These are phyloP conservation scores for Aspergillus sp. DNA, from an alignment of 2,329 filamentous ascomycete genomes.

Conservation along the genomic window DNA sequence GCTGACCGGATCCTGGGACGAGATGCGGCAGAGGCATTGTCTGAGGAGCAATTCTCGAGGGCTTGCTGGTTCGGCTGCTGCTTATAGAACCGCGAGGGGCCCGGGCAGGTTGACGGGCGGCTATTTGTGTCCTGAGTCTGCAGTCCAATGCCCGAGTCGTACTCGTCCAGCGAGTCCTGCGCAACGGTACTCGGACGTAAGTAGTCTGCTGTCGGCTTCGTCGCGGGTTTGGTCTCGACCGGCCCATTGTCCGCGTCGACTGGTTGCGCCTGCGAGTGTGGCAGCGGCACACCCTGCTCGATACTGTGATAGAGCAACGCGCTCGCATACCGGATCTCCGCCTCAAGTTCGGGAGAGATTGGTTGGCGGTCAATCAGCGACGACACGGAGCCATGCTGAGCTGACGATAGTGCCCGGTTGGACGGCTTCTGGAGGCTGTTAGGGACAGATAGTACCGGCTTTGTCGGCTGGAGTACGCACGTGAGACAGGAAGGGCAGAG, in stretches of 20 bases:
- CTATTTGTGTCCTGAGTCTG: conserved; percentile 11
- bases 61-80: no score
- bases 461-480: no score
- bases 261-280: not conserved
- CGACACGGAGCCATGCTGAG: no score
- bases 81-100: conserved; percentile 5
- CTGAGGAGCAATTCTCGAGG: no score
- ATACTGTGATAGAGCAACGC: conserved; percentile 22
- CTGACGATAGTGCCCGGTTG: no score
- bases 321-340: conserved; percentile 27
- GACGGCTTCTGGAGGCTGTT: not conserved
- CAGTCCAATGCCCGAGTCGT: conserved; percentile 16
- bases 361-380: conserved; percentile 26
- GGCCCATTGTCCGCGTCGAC: not conserved
- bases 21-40: not conserved
- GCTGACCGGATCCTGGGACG: not conserved
- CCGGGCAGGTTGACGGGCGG: conserved; percentile 5
- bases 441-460: not conserved
- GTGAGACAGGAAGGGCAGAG: not conserved
- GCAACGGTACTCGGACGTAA: conserved; percentile 2
- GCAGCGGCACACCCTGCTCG: conserved; percentile 13
- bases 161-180: conserved; percentile 4
- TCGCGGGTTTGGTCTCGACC: not conserved
- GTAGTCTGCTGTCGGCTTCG: conserved; percentile 5
- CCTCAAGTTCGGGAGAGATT: conserved; percentile 24